Evolutionary conservation across 257 asterid genomes (phyloP), one percentile per base, ranked within the genome.

Genomic region (Nicotiana sylvestris): DNA sequence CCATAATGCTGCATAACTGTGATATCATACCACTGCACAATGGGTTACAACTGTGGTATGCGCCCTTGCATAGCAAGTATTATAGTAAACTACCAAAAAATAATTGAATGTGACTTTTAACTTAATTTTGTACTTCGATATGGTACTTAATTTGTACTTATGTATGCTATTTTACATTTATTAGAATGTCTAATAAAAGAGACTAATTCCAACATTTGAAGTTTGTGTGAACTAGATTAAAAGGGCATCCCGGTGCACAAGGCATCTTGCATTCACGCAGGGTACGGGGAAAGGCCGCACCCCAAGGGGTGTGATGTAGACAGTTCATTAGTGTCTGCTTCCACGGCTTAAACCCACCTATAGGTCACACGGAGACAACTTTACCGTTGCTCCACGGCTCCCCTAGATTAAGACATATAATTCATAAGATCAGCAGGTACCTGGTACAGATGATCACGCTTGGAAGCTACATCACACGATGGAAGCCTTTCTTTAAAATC

Each of bases 391-490:
- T 39, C 10, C 2, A 39, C 0, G 49, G 10, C 10, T 39, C 49
- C 49, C 9, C 25, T 35, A 13, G 57, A 53, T 53, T 53, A 13
- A 53, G 53, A 15, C 43, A 76, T 76, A 27, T 15, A 27, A 3
- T 27, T 8, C 1, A 27, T 1, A 25, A 72, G 51, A 76, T 51
- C 64, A 51, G 29, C 0, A 37, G n/a, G 65, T 68, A 96, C 98
- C 97, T 93, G 93, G 85, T 96, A 94, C 66, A 96, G 98, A 85
- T 94, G 99, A 81, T 92, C 92, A 5, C 97, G 92, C 90, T 96
- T 96, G 76, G 99, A 94, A 86, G 88, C 95, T 67, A 92, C 97
- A 86, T 89, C 82, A 77, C 96, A 93, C 4, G 95, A 80, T 3
- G 96, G 96, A 78, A 86, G 94, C 84, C 81, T 89, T 89, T 87